phyloP scores from a whole-genome alignment of 2,329 filamentous ascomycete species.

The Penicillium sclerotiorum region DNA sequence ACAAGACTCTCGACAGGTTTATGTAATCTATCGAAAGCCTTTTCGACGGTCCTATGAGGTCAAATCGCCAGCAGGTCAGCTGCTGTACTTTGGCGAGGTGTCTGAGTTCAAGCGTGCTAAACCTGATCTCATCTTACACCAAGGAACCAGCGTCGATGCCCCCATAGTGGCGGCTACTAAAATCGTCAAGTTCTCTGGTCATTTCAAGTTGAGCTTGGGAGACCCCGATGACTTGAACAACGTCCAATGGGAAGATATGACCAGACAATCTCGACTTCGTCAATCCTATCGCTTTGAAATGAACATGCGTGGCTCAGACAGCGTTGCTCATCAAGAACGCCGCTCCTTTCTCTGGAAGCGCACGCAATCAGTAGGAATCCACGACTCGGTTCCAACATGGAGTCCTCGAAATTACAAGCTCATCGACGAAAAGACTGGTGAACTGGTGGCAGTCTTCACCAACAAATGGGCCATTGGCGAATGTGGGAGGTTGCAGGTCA shows the following conservation, averaged over 20 bases:
- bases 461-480: slow-evolving; percentile 8
- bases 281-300: slow-evolving; percentile 29
- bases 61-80: slow-evolving; percentile 12
- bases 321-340: slow-evolving; percentile 6
- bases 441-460: slow-evolving; percentile 23
- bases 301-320: slow-evolving; percentile 8
- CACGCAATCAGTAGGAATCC: slow-evolving; percentile 27
- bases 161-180: slow-evolving; percentile 28
- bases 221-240: slow-evolving; percentile 22
- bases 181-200: slow-evolving; percentile 24
- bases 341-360: slow-evolving; percentile 31
- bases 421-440: slow-evolving; percentile 17
- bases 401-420: slow-evolving; percentile 32
- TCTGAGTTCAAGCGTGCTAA: slow-evolving; percentile 18
- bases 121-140: slow-evolving; percentile 18
- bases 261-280: slow-evolving; percentile 18
- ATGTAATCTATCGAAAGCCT: slow-evolving; percentile 11
- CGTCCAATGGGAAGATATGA: slow-evolving; percentile 32
- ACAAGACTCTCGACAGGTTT: slow-evolving; percentile 6
- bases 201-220: slow-evolving; percentile 31
- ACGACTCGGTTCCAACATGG: slow-evolving; percentile 10
- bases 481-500: slow-evolving; percentile 20
- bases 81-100: slow-evolving; percentile 13
- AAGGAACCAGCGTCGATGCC: slow-evolving; percentile 9
- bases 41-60: slow-evolving; percentile 19